Conservation (phyloP, 2,329 filamentous ascomycete genomes). For the Catunica adiposa region DNA sequence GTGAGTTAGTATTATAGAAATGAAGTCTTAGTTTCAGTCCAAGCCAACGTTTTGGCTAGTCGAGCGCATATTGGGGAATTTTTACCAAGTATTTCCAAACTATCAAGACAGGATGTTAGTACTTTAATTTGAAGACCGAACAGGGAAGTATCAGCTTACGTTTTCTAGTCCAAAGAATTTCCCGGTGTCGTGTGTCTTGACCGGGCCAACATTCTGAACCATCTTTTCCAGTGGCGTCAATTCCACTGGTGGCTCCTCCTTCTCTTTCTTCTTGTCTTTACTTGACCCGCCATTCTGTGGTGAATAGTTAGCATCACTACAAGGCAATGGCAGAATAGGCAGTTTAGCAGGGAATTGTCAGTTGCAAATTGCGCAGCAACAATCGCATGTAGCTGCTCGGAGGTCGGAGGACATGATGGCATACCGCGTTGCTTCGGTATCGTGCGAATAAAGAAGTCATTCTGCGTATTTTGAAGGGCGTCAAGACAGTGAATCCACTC, state of each 20-base stretch:
- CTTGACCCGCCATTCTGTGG: slow-evolving; percentile 17
- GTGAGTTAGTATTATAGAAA: too few species aligned
- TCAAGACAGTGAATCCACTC: background rate
- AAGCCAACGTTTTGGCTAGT: background rate
- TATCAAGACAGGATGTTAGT: slow-evolving; percentile 29
- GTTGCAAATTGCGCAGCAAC: background rate
- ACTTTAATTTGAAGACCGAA: slow-evolving; percentile 7
- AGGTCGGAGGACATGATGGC: background rate
- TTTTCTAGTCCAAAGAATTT: slow-evolving; percentile 99
- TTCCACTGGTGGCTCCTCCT: slow-evolving; percentile 41
- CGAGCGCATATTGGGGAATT: slow-evolving; percentile 5
- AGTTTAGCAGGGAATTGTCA: background rate
- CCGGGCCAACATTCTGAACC: slow-evolving; percentile 62
- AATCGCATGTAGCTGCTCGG: background rate
- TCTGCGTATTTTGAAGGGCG: slow-evolving; percentile 31
- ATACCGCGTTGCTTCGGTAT: slow-evolving; percentile 12
- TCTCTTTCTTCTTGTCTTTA: slow-evolving; percentile 38
- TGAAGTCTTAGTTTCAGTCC: too few species aligned
- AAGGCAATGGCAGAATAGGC: slow-evolving; percentile 5
- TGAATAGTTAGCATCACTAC: slow-evolving; percentile 15
- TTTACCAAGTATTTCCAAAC: slow-evolving; percentile 96
- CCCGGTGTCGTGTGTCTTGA: slow-evolving; percentile 79
- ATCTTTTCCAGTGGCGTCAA: slow-evolving; percentile 53
- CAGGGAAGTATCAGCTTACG: slow-evolving; percentile 37
- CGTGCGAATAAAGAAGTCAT: slow-evolving; percentile 11